phyloP scores from a whole-genome alignment of 768 basidiomycete species.

The Albatrellus ellisii region DNA sequence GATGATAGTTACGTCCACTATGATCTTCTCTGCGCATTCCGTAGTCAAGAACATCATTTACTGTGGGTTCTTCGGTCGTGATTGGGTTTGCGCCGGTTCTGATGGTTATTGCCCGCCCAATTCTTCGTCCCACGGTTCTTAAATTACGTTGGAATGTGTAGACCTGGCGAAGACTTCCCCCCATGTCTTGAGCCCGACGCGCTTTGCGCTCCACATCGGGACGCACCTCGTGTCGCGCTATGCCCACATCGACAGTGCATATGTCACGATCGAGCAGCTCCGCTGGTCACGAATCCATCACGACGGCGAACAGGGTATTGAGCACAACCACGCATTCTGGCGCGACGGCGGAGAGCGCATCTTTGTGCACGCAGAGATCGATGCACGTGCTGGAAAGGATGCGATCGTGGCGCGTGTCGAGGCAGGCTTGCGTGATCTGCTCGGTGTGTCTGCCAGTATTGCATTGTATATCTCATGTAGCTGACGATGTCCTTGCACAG shows the following conservation, averaged over 20 bases:
- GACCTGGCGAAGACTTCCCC: constrained; percentile 86
- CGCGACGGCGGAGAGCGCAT: constrained; percentile 89
- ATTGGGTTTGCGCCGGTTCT: no score
- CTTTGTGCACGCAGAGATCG: constrained; percentile 43
- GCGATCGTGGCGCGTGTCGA: constrained; percentile 14
- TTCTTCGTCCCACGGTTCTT: no score
- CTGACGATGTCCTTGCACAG: constrained; percentile 23
- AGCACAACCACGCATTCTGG: constrained; percentile 72
- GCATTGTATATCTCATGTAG: background rate
- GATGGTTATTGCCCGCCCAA: no score
- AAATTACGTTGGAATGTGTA: no score
- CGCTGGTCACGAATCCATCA: constrained; percentile 74
- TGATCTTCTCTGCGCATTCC: no score
- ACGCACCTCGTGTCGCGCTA: constrained; percentile 76
- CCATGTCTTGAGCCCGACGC: constrained; percentile 69
- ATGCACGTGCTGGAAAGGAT: background rate
- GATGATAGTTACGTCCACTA: no score
- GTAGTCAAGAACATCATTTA: constrained; percentile 29
- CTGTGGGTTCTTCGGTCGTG: constrained; percentile 17
- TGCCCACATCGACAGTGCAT: constrained; percentile 56
- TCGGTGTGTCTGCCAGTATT: constrained; percentile 37
- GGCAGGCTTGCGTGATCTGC: constrained; percentile 60
- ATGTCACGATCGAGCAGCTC: constrained; percentile 62
- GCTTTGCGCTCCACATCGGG: constrained; percentile 80
- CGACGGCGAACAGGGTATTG: constrained; percentile 24